Conservation (phyloP, 345 rosid genomes). For the Salix udensis region DNA sequence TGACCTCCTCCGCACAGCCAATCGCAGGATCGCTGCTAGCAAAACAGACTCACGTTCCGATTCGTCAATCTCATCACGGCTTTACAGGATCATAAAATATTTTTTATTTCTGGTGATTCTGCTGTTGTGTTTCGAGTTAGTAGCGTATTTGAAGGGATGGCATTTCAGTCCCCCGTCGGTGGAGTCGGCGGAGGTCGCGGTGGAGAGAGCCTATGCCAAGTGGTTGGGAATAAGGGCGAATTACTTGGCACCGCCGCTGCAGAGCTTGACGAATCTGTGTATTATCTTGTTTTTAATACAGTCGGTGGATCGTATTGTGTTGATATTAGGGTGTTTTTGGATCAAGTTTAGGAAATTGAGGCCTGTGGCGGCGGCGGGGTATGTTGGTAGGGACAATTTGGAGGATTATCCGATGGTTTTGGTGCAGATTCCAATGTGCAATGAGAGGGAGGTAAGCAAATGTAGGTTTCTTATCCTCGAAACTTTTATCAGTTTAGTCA, state of each 20-base stretch:
- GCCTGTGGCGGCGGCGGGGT: constrained; percentile 50
- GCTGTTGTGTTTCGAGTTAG: constrained; percentile 60
- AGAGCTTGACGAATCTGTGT: constrained; percentile 66
- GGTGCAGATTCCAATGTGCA: constrained; percentile 96
- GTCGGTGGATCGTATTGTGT: constrained; percentile 64
- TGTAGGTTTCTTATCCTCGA: constrained; percentile 40
- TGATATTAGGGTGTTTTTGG: constrained; percentile 77
- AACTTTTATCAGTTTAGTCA: background rate
- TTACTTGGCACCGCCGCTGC: constrained; percentile 78
- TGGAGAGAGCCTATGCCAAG: constrained; percentile 53
- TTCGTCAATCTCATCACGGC: constrained; percentile 38
- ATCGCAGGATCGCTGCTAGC: constrained; percentile 56
- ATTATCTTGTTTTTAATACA: constrained; percentile 70
- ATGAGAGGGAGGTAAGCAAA: constrained; percentile 94
- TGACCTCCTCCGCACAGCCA: constrained; percentile 62
- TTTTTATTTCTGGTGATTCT: constrained; percentile 51
- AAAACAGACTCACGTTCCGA: constrained; percentile 23
- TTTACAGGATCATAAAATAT: constrained; percentile 53
- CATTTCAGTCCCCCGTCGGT: constrained; percentile 78
- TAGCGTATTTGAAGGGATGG: constrained; percentile 86
- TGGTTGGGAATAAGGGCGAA: constrained; percentile 71
- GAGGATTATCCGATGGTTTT: constrained; percentile 82
- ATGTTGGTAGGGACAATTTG: constrained; percentile 31
- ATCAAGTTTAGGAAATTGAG: constrained; percentile 59
- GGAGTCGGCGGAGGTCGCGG: constrained; percentile 51